Evolutionary conservation across 371 early-diverging fungal species (phyloP), one percentile per base, ranked within the genome.

Genomic region (Mortierella sp.): DNA sequence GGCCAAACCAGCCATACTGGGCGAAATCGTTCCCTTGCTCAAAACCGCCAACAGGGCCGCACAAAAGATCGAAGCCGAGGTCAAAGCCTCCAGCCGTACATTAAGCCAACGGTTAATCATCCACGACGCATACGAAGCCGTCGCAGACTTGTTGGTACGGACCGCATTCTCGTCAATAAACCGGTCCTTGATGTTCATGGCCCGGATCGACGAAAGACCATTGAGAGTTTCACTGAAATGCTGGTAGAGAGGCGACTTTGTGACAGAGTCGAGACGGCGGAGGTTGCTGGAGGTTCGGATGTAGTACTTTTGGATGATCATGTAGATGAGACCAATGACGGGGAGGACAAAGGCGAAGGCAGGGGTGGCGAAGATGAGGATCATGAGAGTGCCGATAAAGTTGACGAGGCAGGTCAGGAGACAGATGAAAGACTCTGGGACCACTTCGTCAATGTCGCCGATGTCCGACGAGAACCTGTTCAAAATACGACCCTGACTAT

Each of bases 381-480:
- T 92, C 12, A 87, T 35, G 14, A 95, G 70, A 0, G 93, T 93
- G 29, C 93, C 90, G 4, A 93, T 87, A 76, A 76, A 49, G 32
- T 79, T 68, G 43, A 41, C 24, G 56, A 76, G 74, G 18, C 60
- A 43, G 21, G 75, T 78, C 12, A 82, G 46, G 48, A 79, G 72
- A 0, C 24, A 5, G 58, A 71, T 74, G 58, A 72, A 78, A 18
- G 75, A 58, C 18, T 84, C 86, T 18, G 93, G 79, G 8, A 95
- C 79, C 11, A 88, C 83, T 63, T 92, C 91, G 82, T 96, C 96
- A 1, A 97, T 91, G 14, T 94, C 91, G 78, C 94, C 94, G 63
- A 96, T 92, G 88, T 99, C 97, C 51, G 96, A 95, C 76, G 97
- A 95, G 87, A 99, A 99, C 77, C 96, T 90, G 74, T 97, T 94